Evolutionary conservation across 2,329 filamentous ascomycete species (phyloP).

Genomic region (Chaetothyriales sp.): DNA sequence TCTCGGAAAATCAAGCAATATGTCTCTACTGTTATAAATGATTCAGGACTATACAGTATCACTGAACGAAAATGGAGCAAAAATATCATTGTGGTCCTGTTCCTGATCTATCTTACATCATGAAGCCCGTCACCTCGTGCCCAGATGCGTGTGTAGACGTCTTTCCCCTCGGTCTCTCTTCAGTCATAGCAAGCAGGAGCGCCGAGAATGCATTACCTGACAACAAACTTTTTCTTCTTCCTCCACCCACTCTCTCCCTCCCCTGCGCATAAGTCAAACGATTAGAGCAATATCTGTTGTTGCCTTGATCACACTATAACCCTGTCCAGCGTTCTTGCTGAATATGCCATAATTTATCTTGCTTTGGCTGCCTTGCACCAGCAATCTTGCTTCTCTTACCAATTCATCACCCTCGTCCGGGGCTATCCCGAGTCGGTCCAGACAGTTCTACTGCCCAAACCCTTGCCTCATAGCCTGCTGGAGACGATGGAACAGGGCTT

Average conservation of each 20-base stretch:
- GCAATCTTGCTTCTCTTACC: background rate
- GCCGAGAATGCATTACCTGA: background rate
- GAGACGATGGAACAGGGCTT: constrained; percentile 10
- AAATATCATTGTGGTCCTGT: background rate
- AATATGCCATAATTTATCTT: background rate
- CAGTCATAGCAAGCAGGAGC: background rate
- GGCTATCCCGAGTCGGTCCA: background rate
- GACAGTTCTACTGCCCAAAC: background rate
- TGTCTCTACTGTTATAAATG: too few species aligned
- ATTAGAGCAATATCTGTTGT: background rate
- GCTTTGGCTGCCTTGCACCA: background rate
- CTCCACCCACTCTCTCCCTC: too few species aligned
- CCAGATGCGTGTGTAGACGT: background rate
- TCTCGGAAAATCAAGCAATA: too few species aligned
- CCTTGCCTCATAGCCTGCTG: constrained; percentile 12
- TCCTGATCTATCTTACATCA: background rate
- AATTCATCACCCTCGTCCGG: background rate
- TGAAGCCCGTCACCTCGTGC: background rate
- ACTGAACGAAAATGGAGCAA: background rate
- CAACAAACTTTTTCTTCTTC: background rate
- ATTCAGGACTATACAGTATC: too few species aligned
- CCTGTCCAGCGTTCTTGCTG: background rate
- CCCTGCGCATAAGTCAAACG: background rate
- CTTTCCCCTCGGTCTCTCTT: background rate
- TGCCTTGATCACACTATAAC: background rate